phyloP scores from a whole-genome alignment of 1,139 yeast genomes.

The Suhomyces bokatorum region DNA sequence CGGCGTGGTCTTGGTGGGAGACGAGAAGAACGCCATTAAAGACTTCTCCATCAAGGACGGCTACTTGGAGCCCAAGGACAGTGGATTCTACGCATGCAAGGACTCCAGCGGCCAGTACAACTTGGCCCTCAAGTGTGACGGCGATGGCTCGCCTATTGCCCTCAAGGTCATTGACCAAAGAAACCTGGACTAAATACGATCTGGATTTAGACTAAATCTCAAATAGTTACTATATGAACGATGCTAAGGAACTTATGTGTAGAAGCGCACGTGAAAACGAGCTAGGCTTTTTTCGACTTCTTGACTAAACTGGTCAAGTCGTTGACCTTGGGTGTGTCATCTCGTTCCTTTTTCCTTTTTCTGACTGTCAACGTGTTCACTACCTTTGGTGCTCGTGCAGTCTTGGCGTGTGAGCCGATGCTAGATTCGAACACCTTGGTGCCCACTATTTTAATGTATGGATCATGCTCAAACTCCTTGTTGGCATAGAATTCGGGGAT shows the following conservation, averaged over 20 bases:
- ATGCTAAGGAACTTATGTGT: neutral
- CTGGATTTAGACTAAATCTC: neutral
- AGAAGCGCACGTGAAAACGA: neutral
- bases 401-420: neutral
- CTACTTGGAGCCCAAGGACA: slow-evolving; percentile 6
- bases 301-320: slow-evolving; percentile 14
- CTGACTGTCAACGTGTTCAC: slow-evolving; percentile 16
- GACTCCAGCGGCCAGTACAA: slow-evolving; percentile 1
- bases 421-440: slow-evolving; percentile 6
- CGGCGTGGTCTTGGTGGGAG: slow-evolving; percentile 21
- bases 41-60: slow-evolving; percentile 6
- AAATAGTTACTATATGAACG: neutral
- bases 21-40: slow-evolving; percentile 2
- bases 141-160: slow-evolving; percentile 13
- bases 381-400: neutral
- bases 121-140: slow-evolving; percentile 6
- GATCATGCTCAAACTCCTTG: slow-evolving; percentile 14
- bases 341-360: slow-evolving; percentile 12
- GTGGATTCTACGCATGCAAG: slow-evolving; percentile 9
- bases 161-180: slow-evolving; percentile 10
- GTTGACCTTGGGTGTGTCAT: slow-evolving; percentile 3
- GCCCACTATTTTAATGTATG: slow-evolving; percentile 17
- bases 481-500: slow-evolving; percentile 26
- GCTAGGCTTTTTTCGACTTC: slow-evolving; percentile 5
- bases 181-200: neutral